Base-by-base conservation (phyloP, 257 asterid species). In the Fraxinus anomala region DNA sequence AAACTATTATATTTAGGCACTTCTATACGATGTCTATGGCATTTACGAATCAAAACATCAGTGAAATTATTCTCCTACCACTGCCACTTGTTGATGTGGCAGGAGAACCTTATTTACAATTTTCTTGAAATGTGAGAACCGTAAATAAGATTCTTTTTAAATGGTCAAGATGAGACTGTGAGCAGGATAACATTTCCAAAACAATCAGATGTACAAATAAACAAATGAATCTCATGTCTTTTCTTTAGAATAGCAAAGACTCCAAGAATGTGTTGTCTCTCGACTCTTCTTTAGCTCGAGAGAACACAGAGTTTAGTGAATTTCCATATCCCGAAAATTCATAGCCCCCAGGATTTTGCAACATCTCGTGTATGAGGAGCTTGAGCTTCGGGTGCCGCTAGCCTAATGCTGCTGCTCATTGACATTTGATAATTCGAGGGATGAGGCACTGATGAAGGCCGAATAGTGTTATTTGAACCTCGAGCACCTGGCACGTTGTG, bases 401-500 rank as follows among this genome's bases (percentile, higher is more conserved):
- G 76, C 82, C 84, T 83, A 28, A 30, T 8, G 31, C 79, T 5
- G 28, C 77, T 28, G 14, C 70, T 81, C 24, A 71, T 59, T 23
- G 88, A 82, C 73, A 82, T 68, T 11, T 83, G 73, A 56, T 74
- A 37, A 73, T 77, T 77, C 23, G 81, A 67, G 37, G 77, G 72
- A 71, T 66, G 80, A 49, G 81, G 77, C 67, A 74, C 59, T 56
- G 78, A 61, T 6, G 85, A 75, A 19, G 87, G 91, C 83, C 87
- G 76, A 23, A 80, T 68, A 30, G 75, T n/a, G 39, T 77, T 79
- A 69, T 37, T 59, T 2, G 87, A 85, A 39, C 93, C 91, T 11
- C 93, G 87, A 4, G 89, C 87, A 61, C 87, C 83, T 0, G 97
- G 97, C 19, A 92, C 94, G 3, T 89, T 91, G n/a, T 92, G 97